Evolutionary conservation across 345 rosid species (phyloP).

Genomic region (Eucalyptus urophylla): DNA sequence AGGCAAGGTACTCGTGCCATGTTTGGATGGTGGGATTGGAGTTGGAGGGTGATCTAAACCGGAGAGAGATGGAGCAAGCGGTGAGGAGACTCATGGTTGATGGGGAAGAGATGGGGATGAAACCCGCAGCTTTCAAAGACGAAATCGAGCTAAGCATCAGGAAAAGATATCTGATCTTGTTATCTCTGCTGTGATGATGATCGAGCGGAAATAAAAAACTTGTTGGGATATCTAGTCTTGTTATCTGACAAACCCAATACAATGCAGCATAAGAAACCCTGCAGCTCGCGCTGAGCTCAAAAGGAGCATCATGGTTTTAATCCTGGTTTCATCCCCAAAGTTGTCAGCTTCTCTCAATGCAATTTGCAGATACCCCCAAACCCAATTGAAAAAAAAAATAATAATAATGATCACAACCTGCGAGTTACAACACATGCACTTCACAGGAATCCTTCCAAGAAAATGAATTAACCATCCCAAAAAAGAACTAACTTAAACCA

Average conservation of each 20-base stretch:
- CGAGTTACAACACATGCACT: neutral
- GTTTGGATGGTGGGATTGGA: too few species aligned
- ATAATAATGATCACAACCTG: neutral
- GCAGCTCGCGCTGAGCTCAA: neutral
- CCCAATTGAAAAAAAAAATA: neutral
- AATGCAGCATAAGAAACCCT: neutral
- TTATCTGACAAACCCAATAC: neutral
- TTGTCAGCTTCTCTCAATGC: neutral
- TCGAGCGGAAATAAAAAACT: neutral
- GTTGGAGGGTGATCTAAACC: too few species aligned
- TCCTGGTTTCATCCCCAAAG: neutral
- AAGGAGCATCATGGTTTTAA: neutral
- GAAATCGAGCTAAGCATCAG: neutral
- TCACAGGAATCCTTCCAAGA: neutral
- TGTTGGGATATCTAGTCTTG: neutral
- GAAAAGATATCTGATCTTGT: neutral
- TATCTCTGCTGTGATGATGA: neutral
- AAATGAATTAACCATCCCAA: neutral
- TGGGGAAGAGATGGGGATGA: too few species aligned
- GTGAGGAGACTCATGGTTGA: too few species aligned
- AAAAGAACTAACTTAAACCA: too few species aligned
- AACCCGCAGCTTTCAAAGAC: neutral
- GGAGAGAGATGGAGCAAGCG: too few species aligned
- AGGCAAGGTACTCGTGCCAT: too few species aligned
- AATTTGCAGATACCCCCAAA: neutral